Conservation (phyloP, 768 basidiomycete genomes). For the Tricholomella constricta region DNA sequence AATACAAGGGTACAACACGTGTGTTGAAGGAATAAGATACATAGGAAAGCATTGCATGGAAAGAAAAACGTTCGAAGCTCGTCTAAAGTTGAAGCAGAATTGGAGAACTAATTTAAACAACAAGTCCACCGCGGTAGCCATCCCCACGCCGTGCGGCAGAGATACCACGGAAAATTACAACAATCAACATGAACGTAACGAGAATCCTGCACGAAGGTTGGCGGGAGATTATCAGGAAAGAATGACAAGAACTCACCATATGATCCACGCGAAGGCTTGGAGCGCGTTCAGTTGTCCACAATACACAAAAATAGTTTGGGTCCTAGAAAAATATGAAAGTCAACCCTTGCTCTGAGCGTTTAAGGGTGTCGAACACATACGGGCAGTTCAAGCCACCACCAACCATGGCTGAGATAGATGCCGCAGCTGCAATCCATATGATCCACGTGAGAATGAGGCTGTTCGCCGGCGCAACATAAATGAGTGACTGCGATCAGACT, state of each 20-base stretch:
- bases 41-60: not conserved
- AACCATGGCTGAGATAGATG: slow-evolving; percentile 64
- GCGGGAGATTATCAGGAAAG: not conserved
- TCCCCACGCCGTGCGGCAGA: slow-evolving; percentile 63
- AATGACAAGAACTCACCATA: slow-evolving; percentile 50
- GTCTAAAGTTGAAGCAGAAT: not conserved
- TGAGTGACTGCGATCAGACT: slow-evolving; percentile 2
- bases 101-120: slow-evolving; percentile 19
- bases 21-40: slow-evolving; percentile 1
- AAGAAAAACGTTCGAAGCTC: not conserved
- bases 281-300: slow-evolving; percentile 79
- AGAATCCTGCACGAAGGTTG: slow-evolving; percentile 50
- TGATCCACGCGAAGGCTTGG: slow-evolving; percentile 74
- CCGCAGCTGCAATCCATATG: slow-evolving; percentile 75
- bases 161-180: slow-evolving; percentile 64
- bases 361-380: slow-evolving; percentile 35
- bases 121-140: slow-evolving; percentile 60
- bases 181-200: slow-evolving; percentile 58
- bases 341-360: not conserved
- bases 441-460: slow-evolving; percentile 76
- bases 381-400: slow-evolving; percentile 73
- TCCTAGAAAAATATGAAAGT: slow-evolving; percentile 22
- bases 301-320: slow-evolving; percentile 51
- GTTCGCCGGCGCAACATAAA: not conserved
- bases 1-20: slow-evolving; percentile 1